phyloP scores from a whole-genome alignment of 2,329 filamentous ascomycete genomes.

The Ceratocystis variospora region DNA sequence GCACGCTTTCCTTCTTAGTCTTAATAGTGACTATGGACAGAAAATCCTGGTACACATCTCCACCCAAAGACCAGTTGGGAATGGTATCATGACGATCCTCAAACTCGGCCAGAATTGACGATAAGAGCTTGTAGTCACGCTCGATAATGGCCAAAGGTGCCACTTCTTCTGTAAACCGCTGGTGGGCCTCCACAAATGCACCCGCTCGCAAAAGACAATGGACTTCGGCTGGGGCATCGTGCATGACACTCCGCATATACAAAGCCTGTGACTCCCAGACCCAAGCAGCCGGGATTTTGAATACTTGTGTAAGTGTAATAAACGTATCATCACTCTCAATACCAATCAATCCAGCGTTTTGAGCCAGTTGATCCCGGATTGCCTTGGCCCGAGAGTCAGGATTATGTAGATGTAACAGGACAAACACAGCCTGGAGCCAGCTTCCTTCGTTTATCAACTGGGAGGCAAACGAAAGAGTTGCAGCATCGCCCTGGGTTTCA shows the following conservation, averaged over 20 bases:
- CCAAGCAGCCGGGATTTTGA: conserved; percentile 63
- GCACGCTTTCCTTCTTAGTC: conserved; percentile 29
- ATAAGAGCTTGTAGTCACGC: conserved; percentile 59
- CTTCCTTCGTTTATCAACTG: conserved; percentile 50
- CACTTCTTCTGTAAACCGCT: conserved; percentile 65
- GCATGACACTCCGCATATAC: conserved; percentile 59
- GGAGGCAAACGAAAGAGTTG: conserved; percentile 51
- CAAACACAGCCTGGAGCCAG: conserved; percentile 60
- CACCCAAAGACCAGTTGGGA: conserved; percentile 62
- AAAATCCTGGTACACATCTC: conserved; percentile 60
- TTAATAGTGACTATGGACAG: conserved; percentile 37
- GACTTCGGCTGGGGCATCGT: conserved; percentile 57
- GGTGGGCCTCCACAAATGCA: conserved; percentile 68
- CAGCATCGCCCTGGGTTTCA: conserved; percentile 48
- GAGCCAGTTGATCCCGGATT: conserved; percentile 59
- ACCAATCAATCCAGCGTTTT: conserved; percentile 55
- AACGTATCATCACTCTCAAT: conserved; percentile 41
- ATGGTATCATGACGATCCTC: conserved; percentile 47
- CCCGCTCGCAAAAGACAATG: conserved; percentile 66
- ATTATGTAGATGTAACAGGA: conserved; percentile 61
- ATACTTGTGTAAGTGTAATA: conserved; percentile 44
- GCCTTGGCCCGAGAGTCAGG: conserved; percentile 47
- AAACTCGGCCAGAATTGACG: conserved; percentile 59
- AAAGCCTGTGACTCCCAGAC: conserved; percentile 78
- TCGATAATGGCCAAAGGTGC: conserved; percentile 73